A percentile compares a stretch with the other conserved stretches of the same genome.
phyloP scores from a whole-genome alignment of 306 rosid species.

The Glycine latifolia region DNA sequence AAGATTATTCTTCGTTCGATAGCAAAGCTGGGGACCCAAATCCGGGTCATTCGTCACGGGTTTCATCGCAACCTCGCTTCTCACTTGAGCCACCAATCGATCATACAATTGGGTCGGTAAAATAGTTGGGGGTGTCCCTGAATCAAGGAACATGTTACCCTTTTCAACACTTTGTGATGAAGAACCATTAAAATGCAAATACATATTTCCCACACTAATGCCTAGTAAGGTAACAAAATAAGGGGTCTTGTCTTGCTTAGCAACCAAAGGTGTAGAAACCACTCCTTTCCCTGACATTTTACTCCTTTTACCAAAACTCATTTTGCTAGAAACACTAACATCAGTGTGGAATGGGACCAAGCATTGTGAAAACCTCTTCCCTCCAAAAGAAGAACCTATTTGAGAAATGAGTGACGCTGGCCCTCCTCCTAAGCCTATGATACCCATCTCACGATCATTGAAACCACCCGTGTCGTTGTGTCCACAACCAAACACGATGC shows the following conservation, averaged over 20 bases:
- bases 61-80: not conserved
- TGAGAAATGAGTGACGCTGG: constrained; percentile 24
- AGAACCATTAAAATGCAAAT: constrained; percentile 7
- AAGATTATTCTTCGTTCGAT: not conserved
- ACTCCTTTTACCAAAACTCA: constrained; percentile 22
- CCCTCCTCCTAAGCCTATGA: constrained; percentile 26
- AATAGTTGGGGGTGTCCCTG: constrained; percentile 27
- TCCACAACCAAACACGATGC: constrained; percentile 24
- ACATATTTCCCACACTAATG: constrained; percentile 1
- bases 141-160: constrained; percentile 6
- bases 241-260: not conserved
- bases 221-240: constrained; percentile 28
- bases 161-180: not conserved
- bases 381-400: not conserved
- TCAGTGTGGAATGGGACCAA: constrained; percentile 26
- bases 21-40: not conserved
- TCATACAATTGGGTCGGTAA: constrained; percentile 14
- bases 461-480: constrained; percentile 20
- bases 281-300: not conserved
- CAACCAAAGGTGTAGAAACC: constrained; percentile 24
- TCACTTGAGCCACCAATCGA: not conserved
- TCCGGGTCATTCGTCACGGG: not conserved
- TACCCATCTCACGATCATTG: constrained; percentile 32
- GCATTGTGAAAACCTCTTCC: constrained; percentile 26
- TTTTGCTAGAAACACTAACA: not conserved